These are phyloP conservation scores for Phytophthora melonis DNA, from an alignment of 352 stramenopile species.

Conservation along the genomic window DNA sequence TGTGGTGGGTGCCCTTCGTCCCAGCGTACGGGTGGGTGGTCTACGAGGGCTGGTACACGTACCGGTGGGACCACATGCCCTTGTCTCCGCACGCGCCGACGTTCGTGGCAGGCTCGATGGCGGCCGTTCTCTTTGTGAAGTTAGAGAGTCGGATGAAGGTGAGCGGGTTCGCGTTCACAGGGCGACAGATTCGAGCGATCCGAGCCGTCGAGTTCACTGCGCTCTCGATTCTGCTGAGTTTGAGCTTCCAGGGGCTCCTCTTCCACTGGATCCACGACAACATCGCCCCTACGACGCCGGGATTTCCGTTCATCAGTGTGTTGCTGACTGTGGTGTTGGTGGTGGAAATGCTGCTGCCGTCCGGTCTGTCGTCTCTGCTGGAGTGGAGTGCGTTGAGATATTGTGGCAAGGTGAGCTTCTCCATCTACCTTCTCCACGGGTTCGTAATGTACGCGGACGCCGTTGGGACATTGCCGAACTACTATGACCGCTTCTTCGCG, in stretches of 20 bases:
- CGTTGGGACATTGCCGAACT: constrained; percentile 2
- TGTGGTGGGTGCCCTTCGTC: constrained; percentile 37
- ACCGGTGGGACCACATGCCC: constrained; percentile 32
- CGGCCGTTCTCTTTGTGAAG: constrained; percentile 43
- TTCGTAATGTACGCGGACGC: constrained; percentile 41
- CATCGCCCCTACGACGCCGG: constrained; percentile 18
- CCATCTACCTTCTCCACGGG: constrained; percentile 51
- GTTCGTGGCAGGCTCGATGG: constrained; percentile 30
- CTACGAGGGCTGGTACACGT: constrained; percentile 28
- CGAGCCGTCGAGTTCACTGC: constrained; percentile 27
- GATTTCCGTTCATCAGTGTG: constrained; percentile 39
- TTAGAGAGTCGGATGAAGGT: constrained; percentile 23
- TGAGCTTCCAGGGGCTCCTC: constrained; percentile 28
- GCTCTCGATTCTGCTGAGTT: constrained; percentile 36
- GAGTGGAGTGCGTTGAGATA: constrained; percentile 35
- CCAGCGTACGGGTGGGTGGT: constrained; percentile 38
- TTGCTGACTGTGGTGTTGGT: constrained; percentile 41
- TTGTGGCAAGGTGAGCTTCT: constrained; percentile 56
- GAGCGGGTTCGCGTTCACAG: constrained; percentile 10
- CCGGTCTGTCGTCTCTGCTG: constrained; percentile 20
- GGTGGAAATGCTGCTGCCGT: constrained; percentile 45
- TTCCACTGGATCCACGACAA: constrained; percentile 37
- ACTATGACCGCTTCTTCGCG: constrained; percentile 35
- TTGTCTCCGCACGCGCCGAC: constrained; percentile 35
- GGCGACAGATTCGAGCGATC: constrained; percentile 1